Base-by-base conservation (phyloP, 768 basidiomycete genomes). In the Chalciporus chontae region DNA sequence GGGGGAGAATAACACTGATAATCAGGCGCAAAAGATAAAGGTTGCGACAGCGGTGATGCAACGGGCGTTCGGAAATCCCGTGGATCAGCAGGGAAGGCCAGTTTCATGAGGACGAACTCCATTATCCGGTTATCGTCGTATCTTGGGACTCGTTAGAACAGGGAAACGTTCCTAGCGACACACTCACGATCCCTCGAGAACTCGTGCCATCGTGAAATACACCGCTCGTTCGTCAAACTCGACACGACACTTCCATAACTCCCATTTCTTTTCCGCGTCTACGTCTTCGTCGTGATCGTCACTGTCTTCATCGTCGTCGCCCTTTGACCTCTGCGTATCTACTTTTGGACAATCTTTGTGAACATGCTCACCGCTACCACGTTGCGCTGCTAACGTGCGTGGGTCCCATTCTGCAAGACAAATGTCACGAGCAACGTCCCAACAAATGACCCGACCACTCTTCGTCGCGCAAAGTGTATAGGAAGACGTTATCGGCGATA, bases 381-480 rank as follows among this genome's bases (percentile, higher is more conserved):
- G 18, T 3, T 51, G 59, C 14, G 39, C 6, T 2, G 54, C 53
- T n/a, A 68, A 45, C 3, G 66, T 53, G 13, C 59, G 59, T 1
- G 84, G 84, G 44, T 80, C 78, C 85, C 86, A 88, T 50, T 86
- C 81, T 0, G 83, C 84, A 3, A 87, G 71, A 52, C 79, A 80
- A 14, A 64, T 60, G 43, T 87, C 81, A 3, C 74, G 72, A 45
- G 79, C 78, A 13, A 87, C 79, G 50, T 88, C 84, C 86, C 86
- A 87, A 56, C 85, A 87, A 14, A 87, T 80, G 17, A 88, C 83
- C 57, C 83, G 83, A 5, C 86, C 85, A 43, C 78, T 81, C 69
- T 86, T 86, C 0, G 86, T 87, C 1, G 84, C 83, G 57, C 84
- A 88, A n/a, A 88, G 77, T 4, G 80, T 85, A 58, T 87, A 87